Percentiles rank a stretch among this genome's conserved stretches.
phyloP scores from a whole-genome alignment of 345 rosid genomes.

The Eucalyptus regnans region DNA sequence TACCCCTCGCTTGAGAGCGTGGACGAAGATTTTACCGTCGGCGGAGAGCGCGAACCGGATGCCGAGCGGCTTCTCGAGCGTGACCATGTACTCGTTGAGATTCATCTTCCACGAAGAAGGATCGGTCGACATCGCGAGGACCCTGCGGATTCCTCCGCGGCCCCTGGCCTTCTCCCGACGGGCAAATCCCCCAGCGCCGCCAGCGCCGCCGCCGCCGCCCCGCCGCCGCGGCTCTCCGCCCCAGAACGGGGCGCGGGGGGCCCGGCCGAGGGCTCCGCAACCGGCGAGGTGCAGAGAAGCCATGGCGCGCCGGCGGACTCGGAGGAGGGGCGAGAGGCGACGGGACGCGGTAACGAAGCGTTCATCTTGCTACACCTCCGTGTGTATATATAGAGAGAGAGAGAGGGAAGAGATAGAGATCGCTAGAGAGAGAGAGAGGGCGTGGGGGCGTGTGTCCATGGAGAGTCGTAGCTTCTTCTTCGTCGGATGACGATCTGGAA shows the following conservation, averaged over 20 bases:
- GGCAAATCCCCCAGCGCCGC: not conserved
- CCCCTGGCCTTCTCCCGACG: not conserved
- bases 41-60: constrained; percentile 66
- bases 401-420: not conserved
- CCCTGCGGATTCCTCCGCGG: constrained; percentile 1
- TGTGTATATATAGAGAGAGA: not conserved
- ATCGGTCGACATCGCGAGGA: constrained; percentile 30
- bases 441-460: not conserved
- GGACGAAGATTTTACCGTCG: constrained; percentile 73
- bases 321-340: not conserved
- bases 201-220: not conserved
- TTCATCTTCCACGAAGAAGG: constrained; percentile 45
- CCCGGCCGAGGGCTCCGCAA: constrained; percentile 13
- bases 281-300: constrained; percentile 24
- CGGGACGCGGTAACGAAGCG: not conserved
- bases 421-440: not conserved
- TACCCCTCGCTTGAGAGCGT: constrained; percentile 80
- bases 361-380: accelerated
- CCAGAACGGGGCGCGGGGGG: not conserved
- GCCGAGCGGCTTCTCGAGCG: constrained; percentile 78
- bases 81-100: constrained; percentile 91
- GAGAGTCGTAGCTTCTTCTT: not conserved
- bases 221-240: constrained; percentile 7
- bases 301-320: not conserved
- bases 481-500: not conserved